These are phyloP conservation scores for Sindora glabra DNA, from an alignment of 306 rosid species.

Conservation along the genomic window DNA sequence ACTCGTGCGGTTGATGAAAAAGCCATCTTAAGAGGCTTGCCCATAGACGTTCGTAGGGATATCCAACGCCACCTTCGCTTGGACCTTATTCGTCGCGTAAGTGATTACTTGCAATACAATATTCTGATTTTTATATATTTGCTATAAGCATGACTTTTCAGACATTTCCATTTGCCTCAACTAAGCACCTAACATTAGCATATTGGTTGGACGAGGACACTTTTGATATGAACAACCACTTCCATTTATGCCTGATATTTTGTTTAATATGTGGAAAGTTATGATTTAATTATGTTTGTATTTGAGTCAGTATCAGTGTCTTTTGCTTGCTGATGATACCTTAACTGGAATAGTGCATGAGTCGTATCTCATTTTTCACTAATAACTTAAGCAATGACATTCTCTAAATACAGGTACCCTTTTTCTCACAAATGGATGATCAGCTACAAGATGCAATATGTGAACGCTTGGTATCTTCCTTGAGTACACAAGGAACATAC, in stretches of 20 bases:
- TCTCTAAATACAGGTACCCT: slow-evolving; percentile 63
- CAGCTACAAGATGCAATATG: slow-evolving; percentile 86
- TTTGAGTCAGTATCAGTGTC: no score
- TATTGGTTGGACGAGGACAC: no score
- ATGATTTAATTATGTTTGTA: no score
- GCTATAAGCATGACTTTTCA: no score
- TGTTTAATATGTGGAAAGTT: no score
- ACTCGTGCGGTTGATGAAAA: slow-evolving; percentile 89
- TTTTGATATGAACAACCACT: no score
- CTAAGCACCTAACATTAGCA: no score
- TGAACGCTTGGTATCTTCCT: slow-evolving; percentile 67
- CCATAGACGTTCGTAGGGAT: slow-evolving; percentile 76
- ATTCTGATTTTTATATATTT: neutral
- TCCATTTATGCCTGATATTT: no score
- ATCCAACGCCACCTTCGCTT: slow-evolving; percentile 84
- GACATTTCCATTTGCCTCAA: no score
- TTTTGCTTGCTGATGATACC: no score
- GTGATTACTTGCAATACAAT: slow-evolving; percentile 11
- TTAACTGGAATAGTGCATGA: no score
- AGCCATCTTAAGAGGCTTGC: slow-evolving; percentile 56
- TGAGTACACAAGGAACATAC: slow-evolving; percentile 70
- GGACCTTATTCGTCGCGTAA: slow-evolving; percentile 86
- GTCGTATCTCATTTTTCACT: no score
- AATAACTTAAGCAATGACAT: slow-evolving; percentile 1
- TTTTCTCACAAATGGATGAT: slow-evolving; percentile 85